Conservation (phyloP, 2,329 filamentous ascomycete genomes). For the Arachnopeziza araneosa region DNA sequence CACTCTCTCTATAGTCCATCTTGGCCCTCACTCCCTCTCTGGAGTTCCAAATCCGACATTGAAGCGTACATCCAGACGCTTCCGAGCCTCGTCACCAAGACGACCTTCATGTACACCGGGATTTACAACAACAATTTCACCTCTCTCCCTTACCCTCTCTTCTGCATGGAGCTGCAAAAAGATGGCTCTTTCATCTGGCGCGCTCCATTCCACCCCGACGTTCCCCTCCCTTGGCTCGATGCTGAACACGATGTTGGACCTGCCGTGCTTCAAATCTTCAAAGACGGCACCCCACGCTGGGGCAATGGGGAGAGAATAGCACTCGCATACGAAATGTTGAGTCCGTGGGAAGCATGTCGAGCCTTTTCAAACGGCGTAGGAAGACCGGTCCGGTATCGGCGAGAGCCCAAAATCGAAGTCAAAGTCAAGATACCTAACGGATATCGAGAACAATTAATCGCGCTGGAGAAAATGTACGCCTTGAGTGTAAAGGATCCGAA, state of each 20-base stretch:
- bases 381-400: slow-evolving; percentile 71
- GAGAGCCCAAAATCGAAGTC: slow-evolving; percentile 68
- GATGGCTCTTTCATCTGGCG: slow-evolving; percentile 90
- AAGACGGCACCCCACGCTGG: slow-evolving; percentile 85
- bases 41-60: slow-evolving; percentile 87
- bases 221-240: slow-evolving; percentile 89
- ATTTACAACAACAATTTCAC: slow-evolving; percentile 99
- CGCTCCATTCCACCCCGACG: slow-evolving; percentile 86
- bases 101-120: slow-evolving; percentile 92
- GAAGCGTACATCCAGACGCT: slow-evolving; percentile 86
- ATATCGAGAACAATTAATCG: slow-evolving; percentile 82
- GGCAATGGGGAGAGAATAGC: slow-evolving; percentile 67
- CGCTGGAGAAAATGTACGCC: slow-evolving; percentile 53
- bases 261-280: slow-evolving; percentile 88
- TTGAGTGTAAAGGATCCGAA: slow-evolving; percentile 41
- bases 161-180: slow-evolving; percentile 83
- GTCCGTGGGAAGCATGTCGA: slow-evolving; percentile 74
- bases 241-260: slow-evolving; percentile 95
- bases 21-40: slow-evolving; percentile 83
- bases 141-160: slow-evolving; percentile 82
- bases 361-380: slow-evolving; percentile 75
- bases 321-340: slow-evolving; percentile 84
- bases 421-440: slow-evolving; percentile 81
- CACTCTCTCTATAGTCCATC: slow-evolving; percentile 63
- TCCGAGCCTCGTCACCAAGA: slow-evolving; percentile 53